These are phyloP conservation scores for Globisporangium abappressorium DNA, from an alignment of 352 stramenopile species.

Conservation along the genomic window DNA sequence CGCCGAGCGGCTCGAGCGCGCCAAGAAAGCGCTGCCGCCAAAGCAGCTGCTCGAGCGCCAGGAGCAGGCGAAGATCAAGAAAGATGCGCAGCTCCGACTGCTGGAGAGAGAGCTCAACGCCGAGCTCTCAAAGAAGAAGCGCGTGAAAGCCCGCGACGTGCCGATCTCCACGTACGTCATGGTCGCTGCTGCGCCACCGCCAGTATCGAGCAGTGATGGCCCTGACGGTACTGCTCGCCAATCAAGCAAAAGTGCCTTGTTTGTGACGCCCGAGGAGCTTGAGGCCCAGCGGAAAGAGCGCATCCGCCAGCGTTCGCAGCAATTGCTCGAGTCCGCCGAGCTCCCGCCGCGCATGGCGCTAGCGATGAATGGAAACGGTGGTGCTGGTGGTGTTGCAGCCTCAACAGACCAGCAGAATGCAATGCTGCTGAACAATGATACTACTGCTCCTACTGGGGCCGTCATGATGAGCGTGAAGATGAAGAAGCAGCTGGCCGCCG, in stretches of 20 bases:
- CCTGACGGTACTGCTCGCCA: background rate
- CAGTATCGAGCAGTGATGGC: slow-evolving; percentile 15
- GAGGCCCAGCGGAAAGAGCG: slow-evolving; percentile 50
- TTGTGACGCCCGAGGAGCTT: slow-evolving; percentile 18
- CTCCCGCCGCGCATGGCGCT: slow-evolving; percentile 54
- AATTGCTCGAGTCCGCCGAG: slow-evolving; percentile 37
- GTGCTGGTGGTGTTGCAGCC: background rate
- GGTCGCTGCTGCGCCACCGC: background rate
- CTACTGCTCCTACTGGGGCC: background rate
- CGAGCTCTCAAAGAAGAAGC: slow-evolving; percentile 36
- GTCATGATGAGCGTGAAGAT: slow-evolving; percentile 52
- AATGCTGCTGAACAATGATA: background rate
- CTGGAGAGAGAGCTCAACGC: slow-evolving; percentile 35
- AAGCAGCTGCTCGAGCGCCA: slow-evolving; percentile 56
- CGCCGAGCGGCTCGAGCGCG: slow-evolving; percentile 37
- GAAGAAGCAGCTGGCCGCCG: slow-evolving; percentile 44
- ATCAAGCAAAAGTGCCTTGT: background rate
- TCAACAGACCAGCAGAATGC: slow-evolving; percentile 10
- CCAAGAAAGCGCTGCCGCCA: slow-evolving; percentile 39
- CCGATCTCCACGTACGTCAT: slow-evolving; percentile 52
- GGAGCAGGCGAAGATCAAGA: slow-evolving; percentile 33
- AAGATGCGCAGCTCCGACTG: slow-evolving; percentile 33
- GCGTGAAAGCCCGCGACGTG: slow-evolving; percentile 44
- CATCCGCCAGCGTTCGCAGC: slow-evolving; percentile 44
- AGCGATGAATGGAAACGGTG: slow-evolving; percentile 1